Percentiles rank a stretch among this genome's conserved stretches.
These are phyloP conservation scores for Arachnopeziza araneosa DNA, from an alignment of 2,329 filamentous ascomycete genomes.

Conservation along the genomic window DNA sequence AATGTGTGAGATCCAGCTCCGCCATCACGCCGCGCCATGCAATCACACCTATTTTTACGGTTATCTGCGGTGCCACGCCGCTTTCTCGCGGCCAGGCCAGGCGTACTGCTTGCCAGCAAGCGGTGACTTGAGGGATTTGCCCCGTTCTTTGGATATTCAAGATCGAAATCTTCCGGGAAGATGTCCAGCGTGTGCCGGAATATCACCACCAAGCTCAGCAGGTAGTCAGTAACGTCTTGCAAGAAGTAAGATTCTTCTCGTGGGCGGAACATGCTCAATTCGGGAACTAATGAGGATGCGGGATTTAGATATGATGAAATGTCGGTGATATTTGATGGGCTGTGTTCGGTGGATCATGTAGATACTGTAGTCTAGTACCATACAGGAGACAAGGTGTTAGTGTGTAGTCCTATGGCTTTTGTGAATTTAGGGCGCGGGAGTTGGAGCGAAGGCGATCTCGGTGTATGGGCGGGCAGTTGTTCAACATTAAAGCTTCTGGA, in stretches of 20 bases:
- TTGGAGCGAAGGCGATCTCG: too few relatives aligned
- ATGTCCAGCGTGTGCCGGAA: not conserved
- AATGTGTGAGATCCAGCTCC: not conserved
- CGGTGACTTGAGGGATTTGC: not conserved
- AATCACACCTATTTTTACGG: constrained; percentile 1
- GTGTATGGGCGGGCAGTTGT: too few relatives aligned
- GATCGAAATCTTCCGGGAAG: not conserved
- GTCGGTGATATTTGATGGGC: too few relatives aligned
- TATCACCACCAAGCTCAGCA: not conserved
- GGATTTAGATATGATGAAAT: not conserved
- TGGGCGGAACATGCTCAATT: not conserved
- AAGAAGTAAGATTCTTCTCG: not conserved
- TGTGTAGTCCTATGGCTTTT: too few relatives aligned
- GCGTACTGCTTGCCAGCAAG: not conserved
- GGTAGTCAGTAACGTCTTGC: not conserved
- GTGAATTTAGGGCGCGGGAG: too few relatives aligned
- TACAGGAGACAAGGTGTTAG: too few relatives aligned
- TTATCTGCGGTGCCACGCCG: not conserved
- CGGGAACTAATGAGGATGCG: not conserved
- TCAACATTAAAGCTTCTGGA: too few relatives aligned
- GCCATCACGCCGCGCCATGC: constrained; percentile 1
- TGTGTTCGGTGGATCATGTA: too few relatives aligned
- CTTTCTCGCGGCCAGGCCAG: not conserved
- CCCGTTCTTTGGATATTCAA: constrained; percentile 1
- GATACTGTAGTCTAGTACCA: too few relatives aligned